Base-by-base conservation (phyloP, 495 filamentous ascomycete species). In the Recurvomyces mirabilis region DNA sequence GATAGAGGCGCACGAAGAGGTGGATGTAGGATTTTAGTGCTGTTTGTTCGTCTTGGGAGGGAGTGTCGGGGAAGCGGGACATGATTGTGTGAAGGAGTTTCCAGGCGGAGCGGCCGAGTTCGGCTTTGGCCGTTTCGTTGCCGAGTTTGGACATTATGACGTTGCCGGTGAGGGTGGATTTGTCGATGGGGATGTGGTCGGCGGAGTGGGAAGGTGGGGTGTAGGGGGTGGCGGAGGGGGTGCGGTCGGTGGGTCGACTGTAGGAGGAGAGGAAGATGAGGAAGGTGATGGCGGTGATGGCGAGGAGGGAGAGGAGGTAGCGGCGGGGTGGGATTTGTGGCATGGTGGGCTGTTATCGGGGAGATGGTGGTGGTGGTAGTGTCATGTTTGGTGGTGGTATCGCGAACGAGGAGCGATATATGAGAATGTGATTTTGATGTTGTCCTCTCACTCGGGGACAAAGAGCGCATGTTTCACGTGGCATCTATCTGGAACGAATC, bases 41-140 rank as follows among this genome's bases (percentile, higher is more conserved):
- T 30, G 81, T 72, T 44, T 82, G 80, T 57, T 98, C 87, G 51
- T 94, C 86, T 40, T 72, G 60, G 0, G 81, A 82, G 0, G 91
- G 89, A 42, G 81, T 72, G 52, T 88, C 83, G 30, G 91, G 93
- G 65, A 89, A 98, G 42, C 87, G 79, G 26, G 86, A 82, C 74
- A 96, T 86, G 61, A 85, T 91, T 1, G 93, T 98, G 64, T 98
- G 91, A 56, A 98, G 76, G 52, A 94, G 77, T 57, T 88, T 87
- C 88, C 86, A 94, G 17, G 83, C 78, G 20, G 87, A 79, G 53
- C 84, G 81, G 46, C 88, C 88, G 14, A 94, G 72, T 65, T 94
- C 86, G 38, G 84, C 88, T 66, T 89, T 98, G 23, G 77, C 71
- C 0, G 91, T 98, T 40, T 81, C 91, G 61, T 98, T 98, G 57